Evolutionary conservation across 202 grass and related monocot genomes (phyloP).

Genomic region (Digitaria exilis): DNA sequence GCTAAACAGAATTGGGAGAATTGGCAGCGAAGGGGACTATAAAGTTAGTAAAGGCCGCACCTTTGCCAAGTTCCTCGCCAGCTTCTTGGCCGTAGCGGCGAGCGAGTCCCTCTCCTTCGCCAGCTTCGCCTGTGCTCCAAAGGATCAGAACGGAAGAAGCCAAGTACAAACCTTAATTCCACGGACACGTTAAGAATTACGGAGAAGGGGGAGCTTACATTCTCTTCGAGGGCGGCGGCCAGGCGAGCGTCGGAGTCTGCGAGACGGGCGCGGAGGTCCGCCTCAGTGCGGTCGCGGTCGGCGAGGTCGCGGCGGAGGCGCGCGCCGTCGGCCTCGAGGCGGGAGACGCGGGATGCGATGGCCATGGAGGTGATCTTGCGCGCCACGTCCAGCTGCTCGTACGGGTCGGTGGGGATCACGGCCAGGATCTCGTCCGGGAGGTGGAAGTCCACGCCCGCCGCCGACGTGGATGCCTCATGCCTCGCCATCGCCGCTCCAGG

Average conservation of each 20-base stretch:
- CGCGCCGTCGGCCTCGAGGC: slow-evolving; percentile 69
- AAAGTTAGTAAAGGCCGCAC: slow-evolving; percentile 40
- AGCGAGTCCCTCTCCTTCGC: slow-evolving; percentile 81
- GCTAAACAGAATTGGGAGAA: not conserved
- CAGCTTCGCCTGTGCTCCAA: slow-evolving; percentile 66
- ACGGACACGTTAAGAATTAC: not conserved
- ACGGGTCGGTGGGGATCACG: slow-evolving; percentile 92
- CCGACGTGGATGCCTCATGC: slow-evolving; percentile 32
- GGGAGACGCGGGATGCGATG: slow-evolving; percentile 79
- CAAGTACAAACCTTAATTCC: not conserved
- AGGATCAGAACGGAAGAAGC: not conserved
- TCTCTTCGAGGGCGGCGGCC: slow-evolving; percentile 65
- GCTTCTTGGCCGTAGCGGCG: slow-evolving; percentile 63
- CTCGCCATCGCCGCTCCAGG: slow-evolving; percentile 36
- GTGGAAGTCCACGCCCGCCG: slow-evolving; percentile 69
- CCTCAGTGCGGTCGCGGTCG: slow-evolving; percentile 63
- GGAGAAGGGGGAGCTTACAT: slow-evolving; percentile 46
- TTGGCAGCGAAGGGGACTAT: not conserved
- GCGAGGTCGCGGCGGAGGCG: slow-evolving; percentile 68
- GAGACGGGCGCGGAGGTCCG: slow-evolving; percentile 61
- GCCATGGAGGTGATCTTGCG: slow-evolving; percentile 99
- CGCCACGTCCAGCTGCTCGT: slow-evolving; percentile 94
- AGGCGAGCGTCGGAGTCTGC: slow-evolving; percentile 66
- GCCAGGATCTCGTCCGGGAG: slow-evolving; percentile 93
- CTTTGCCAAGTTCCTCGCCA: slow-evolving; percentile 86